Base-by-base conservation (phyloP, 176 grass and related monocot species). In the Aegilops sharonensis region DNA sequence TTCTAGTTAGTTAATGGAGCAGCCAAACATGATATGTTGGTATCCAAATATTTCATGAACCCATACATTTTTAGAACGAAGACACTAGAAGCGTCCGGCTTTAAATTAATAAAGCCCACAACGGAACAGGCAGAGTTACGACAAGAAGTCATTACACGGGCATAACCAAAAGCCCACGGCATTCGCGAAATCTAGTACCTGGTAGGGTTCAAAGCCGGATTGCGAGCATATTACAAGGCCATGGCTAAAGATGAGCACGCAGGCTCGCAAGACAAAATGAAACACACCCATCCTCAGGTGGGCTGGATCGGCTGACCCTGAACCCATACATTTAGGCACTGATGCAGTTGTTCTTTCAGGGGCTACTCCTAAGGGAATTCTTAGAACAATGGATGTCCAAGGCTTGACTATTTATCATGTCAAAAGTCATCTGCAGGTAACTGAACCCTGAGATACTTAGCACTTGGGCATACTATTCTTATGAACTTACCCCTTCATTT, bases 381-480 rank as follows among this genome's bases (percentile, higher is more conserved):
- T 89, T 68, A 81, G 82, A 85, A 59, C 81, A 20, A 89, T 89
- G 88, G 77, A 68, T 81, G 82, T 85, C 42, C 77, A 71, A 66
- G 83, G 82, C 17, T 72, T 89, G 64, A 89, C 88, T 15, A 89
- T 89, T 60, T 89, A 89, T 72, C 88, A 89, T 89, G 69, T 89
- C 30, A 89, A 89, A 83, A 89, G 88, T 56, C 88, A 89, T 11
- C 54, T 89, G 11, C 88, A 89, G 59, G 88, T 89, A 81, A 25
- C 29, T 85, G 12, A 27, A 31, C 6, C 52, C 50, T 72, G 67
- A 29, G 37, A 54, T 20, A 42, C 39, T 47, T 75, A 43, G 35
- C n/a, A 56, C 31, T 42, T 72, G 0, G 7, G 7, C 18, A 59
- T 52, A 57, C 24, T 23, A 4, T 39, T 34, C 52, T 69, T 60